A percentile compares a stretch with the other conserved stretches of the same genome.
phyloP scores from a whole-genome alignment of 192 early-diverging fungal species.

The Powellomyces hirtus region DNA sequence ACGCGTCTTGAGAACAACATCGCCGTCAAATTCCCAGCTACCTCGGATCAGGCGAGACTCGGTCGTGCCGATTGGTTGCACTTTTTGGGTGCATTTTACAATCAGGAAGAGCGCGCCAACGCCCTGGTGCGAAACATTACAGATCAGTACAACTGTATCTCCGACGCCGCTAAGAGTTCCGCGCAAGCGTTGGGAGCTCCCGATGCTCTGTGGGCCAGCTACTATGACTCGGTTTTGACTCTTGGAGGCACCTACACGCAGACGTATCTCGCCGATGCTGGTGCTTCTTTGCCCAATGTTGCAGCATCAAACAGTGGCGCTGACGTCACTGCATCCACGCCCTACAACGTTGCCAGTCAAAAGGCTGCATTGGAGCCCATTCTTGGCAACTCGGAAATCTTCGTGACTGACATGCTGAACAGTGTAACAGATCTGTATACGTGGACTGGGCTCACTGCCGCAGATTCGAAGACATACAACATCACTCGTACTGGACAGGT shows the following conservation, averaged over 20 bases:
- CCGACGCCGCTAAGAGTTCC: neutral
- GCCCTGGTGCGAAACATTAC: neutral
- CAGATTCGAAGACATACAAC: neutral
- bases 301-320: neutral
- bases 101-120: slow-evolving; percentile 8
- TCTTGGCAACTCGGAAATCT: neutral
- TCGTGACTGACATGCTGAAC: neutral
- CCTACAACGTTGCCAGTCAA: neutral
- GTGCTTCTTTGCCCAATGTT: neutral
- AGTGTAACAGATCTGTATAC: neutral
- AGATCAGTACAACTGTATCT: slow-evolving; percentile 14
- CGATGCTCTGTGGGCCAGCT: neutral
- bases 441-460: neutral
- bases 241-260: neutral
- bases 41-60: neutral
- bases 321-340: neutral
- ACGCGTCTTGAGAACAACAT: too few relatives aligned
- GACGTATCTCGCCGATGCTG: neutral
- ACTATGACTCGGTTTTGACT: neutral
- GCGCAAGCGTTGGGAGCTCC: neutral
- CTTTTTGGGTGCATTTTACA: slow-evolving; percentile 18
- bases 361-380: neutral
- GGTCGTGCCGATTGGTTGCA: slow-evolving; percentile 8
- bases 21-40: neutral
- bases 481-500: neutral